Base-by-base conservation (phyloP, 2,329 filamentous ascomycete species). In the Parascedosporium putredinis region DNA sequence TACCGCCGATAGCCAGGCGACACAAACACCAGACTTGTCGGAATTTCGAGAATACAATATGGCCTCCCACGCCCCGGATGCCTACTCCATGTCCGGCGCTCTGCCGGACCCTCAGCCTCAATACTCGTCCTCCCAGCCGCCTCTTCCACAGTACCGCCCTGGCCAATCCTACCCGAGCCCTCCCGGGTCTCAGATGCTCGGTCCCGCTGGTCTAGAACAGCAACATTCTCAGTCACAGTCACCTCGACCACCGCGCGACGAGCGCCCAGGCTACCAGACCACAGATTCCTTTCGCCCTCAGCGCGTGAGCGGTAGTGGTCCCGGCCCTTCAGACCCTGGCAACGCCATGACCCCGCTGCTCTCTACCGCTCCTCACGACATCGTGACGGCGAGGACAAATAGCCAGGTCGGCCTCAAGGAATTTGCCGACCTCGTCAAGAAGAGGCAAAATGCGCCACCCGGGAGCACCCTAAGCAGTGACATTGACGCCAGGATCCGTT, bases 401-500 rank as follows among this genome's bases (percentile, higher is more conserved):
- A 66, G 63, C 40, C 64, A 66, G 45, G 63, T 62, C 50, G 60
- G 62, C 4, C 51, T 71, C 46, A 59, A 60, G 29, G 65, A 69
- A 54, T 66, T 64, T 45, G 51, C 67, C 18, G 57, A 57, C 3
- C 53, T 68, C 14, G 61, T 62, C 55, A 57, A 57, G 16, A 61
- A 62, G 56, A 55, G 61, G 47, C 58, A 54, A 48, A 56, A 55
- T 42, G 53, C 53, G 43, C 62, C 58, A 36, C 61, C 55, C 29
- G 57, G 53, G 57, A 60, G 59, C 50, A 62, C 56, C 55, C 27
- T 43, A 20, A 62, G 55, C 31, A 53, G 64, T 16, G 64, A 66
- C n/a, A 59, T 72, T 29, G 69, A 75, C 43, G 61, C 66, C 3
- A 69, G 68, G 24, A 59, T 77, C 43, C 63, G 68, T 5, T 54